Percentiles rank a stretch among this genome's conserved stretches.
Conservation (phyloP, 2,329 filamentous ascomycete species). For the Nigrospora oryzae region DNA sequence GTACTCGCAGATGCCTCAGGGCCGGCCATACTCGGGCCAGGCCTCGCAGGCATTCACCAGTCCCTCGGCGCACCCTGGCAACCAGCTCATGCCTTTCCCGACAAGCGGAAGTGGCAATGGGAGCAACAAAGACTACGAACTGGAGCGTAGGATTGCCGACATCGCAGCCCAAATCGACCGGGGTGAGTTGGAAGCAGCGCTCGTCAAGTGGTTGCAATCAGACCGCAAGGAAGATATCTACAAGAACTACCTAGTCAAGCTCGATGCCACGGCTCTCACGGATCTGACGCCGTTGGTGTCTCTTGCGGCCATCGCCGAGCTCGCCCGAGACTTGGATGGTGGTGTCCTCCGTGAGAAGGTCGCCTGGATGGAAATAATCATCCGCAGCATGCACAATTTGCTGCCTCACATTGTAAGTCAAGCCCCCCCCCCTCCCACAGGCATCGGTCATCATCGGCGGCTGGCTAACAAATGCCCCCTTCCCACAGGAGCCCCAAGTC, state of each 20-base stretch:
- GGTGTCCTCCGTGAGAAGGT: constrained; percentile 46
- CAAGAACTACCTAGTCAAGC: constrained; percentile 42
- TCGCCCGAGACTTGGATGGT: constrained; percentile 49
- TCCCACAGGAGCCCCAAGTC: constrained; percentile 40
- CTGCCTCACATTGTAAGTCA: constrained; percentile 41
- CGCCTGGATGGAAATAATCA: constrained; percentile 50
- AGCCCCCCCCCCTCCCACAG: not conserved
- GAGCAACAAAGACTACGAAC: constrained; percentile 39
- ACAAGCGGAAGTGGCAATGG: constrained; percentile 28
- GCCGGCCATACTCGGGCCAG: constrained; percentile 16
- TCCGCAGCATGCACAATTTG: constrained; percentile 42
- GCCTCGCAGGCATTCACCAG: constrained; percentile 10
- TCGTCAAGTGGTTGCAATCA: constrained; percentile 60
- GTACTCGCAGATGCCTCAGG: constrained; percentile 12
- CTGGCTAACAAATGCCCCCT: not conserved
- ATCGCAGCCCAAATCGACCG: constrained; percentile 56
- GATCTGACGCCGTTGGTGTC: constrained; percentile 53
- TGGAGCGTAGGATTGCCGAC: constrained; percentile 43
- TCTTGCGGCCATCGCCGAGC: constrained; percentile 55
- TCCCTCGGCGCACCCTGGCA: constrained; percentile 20
- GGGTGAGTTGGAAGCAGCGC: constrained; percentile 52
- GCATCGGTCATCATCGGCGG: not conserved
- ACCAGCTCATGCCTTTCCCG: constrained; percentile 29
- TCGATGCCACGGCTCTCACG: constrained; percentile 43
- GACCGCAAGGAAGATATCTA: constrained; percentile 56